phyloP scores from a whole-genome alignment of 75 land plant species.

The Picea glauca region DNA sequence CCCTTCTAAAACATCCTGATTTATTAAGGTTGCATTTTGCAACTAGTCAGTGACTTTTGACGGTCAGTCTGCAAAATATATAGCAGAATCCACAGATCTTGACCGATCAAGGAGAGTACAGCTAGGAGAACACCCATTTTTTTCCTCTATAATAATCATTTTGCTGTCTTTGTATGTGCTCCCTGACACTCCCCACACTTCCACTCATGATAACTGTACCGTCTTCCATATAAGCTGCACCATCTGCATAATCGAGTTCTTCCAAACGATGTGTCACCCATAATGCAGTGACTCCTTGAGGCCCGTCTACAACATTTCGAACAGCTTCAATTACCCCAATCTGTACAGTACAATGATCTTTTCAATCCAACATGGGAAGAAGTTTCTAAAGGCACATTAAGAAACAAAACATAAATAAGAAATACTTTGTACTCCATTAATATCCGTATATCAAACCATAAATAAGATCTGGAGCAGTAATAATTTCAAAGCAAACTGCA shows the following conservation, averaged over 20 bases:
- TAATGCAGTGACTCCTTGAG: constrained; percentile 69
- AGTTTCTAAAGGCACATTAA: background rate
- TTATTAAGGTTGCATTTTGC: too few species aligned
- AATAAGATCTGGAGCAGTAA: background rate
- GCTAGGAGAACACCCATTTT: too few species aligned
- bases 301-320: constrained; percentile 48
- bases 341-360: constrained; percentile 23
- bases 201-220: constrained; percentile 65
- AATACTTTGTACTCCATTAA: background rate
- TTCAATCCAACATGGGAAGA: constrained; percentile 1
- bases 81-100: too few species aligned
- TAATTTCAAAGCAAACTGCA: background rate
- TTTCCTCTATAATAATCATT: background rate
- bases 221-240: constrained; percentile 91
- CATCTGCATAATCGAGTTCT: constrained; percentile 95
- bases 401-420: background rate
- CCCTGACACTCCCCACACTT: constrained; percentile 30
- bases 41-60: too few species aligned
- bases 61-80: too few species aligned
- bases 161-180: constrained; percentile 8
- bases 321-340: constrained; percentile 94
- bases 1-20: too few species aligned
- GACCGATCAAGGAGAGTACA: too few species aligned
- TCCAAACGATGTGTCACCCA: constrained; percentile 99
- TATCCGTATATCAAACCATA: background rate